Conservation (phyloP, 2,329 filamentous ascomycete genomes). For the Magnaporthiopsis incrustans region DNA sequence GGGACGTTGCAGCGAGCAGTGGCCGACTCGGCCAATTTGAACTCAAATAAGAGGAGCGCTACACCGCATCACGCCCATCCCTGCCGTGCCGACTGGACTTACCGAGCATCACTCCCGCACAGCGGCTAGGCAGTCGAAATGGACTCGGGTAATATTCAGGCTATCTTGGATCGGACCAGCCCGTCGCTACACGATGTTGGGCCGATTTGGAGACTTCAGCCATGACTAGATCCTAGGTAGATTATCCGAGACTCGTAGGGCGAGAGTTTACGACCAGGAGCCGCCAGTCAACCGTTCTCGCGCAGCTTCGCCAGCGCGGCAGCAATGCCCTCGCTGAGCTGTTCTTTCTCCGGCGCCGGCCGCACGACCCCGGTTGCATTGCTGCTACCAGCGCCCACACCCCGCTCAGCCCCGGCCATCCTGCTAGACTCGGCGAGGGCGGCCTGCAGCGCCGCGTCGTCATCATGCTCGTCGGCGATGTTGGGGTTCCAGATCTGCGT, state of each 20-base stretch:
- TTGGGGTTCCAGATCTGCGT: conserved; percentile 31
- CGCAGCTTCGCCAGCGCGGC: conserved; percentile 53
- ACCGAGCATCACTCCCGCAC: not conserved
- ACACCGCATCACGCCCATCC: not conserved
- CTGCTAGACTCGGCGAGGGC: conserved; percentile 39
- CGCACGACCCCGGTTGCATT: conserved; percentile 3
- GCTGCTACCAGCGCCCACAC: conserved; percentile 9
- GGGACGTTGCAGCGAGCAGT: not conserved
- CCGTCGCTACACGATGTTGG: no score
- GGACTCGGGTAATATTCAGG: no score
- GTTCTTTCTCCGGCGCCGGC: conserved; percentile 26
- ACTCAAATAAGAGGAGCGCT: not conserved
- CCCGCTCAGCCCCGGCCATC: conserved; percentile 22
- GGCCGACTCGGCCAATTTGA: not conserved
- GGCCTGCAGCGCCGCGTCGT: conserved; percentile 40
- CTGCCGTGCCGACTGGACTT: not conserved
- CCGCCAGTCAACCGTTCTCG: conserved; percentile 27
- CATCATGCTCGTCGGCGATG: conserved; percentile 32
- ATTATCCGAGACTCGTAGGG: no score
- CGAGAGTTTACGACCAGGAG: no score
- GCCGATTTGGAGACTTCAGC: no score
- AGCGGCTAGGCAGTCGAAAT: not conserved
- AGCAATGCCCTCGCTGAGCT: conserved; percentile 49
- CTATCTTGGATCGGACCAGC: no score
- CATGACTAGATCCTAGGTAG: no score